A percentile compares a stretch with the other conserved stretches of the same genome.
These are phyloP conservation scores for Heritiera fomes DNA, from an alignment of 345 rosid species.

Conservation along the genomic window DNA sequence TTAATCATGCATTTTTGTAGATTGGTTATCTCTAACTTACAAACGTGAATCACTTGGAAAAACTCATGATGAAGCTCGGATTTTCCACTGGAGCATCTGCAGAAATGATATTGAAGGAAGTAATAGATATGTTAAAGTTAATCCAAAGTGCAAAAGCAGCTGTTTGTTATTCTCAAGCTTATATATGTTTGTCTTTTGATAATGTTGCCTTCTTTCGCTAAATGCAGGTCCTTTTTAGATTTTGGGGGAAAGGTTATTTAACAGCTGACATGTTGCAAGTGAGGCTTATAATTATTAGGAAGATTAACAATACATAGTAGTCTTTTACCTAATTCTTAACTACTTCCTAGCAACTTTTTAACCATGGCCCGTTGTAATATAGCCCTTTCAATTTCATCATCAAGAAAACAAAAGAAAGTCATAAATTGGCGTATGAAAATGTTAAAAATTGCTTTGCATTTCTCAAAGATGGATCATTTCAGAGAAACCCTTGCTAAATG, in stretches of 20 bases:
- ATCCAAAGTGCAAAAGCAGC: conserved; percentile 10
- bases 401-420: not conserved
- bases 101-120: conserved; percentile 44
- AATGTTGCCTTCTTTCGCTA: not conserved
- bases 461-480: not conserved
- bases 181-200: not conserved
- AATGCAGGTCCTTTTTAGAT: not conserved
- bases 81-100: conserved; percentile 61
- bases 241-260: not conserved
- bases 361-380: not conserved
- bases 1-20: conserved; percentile 34
- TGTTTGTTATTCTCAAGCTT: not conserved
- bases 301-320: not conserved
- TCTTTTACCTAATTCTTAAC: not conserved
- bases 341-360: not conserved
- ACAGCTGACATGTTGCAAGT: not conserved
- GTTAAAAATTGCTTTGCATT: not conserved
- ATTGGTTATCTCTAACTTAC: conserved; percentile 82
- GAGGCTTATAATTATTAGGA: not conserved
- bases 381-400: not conserved
- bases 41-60: conserved; percentile 67
- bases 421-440: not conserved
- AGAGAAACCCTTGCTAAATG: not conserved
- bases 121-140: conserved; percentile 32
- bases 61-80: conserved; percentile 79